phyloP scores from a whole-genome alignment of 1,284 basidiomycete species.

The Microbotryum scabiosae region DNA sequence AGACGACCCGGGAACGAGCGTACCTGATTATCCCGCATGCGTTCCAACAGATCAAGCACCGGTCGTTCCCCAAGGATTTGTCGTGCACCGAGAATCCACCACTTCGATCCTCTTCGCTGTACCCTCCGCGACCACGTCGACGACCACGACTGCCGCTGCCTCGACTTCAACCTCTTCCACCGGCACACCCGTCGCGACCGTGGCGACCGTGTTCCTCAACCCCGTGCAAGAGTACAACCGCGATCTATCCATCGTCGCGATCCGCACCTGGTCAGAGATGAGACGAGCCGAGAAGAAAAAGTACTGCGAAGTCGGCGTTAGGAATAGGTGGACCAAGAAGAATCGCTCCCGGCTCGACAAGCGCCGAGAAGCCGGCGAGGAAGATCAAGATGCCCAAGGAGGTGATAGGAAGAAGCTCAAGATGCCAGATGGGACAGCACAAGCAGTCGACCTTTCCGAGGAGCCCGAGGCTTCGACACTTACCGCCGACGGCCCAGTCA shows the following conservation, averaged over 20 bases:
- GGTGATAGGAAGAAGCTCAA: conserved; percentile 24
- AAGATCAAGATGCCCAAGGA: conserved; percentile 12
- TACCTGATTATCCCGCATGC: too few relatives aligned
- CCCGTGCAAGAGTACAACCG: conserved; percentile 98
- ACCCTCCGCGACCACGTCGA: not conserved
- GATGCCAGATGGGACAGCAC: conserved; percentile 20
- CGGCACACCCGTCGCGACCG: not conserved
- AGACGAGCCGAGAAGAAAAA: conserved; percentile 58
- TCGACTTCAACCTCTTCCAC: not conserved
- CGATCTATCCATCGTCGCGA: conserved; percentile 82
- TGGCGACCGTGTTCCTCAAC: conserved; percentile 65
- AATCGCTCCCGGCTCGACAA: conserved; percentile 7
- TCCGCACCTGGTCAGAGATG: conserved; percentile 72
- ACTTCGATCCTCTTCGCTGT: conserved; percentile 29
- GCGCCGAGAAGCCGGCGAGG: conserved; percentile 2
- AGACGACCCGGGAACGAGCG: too few relatives aligned
- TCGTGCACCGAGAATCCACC: conserved; percentile 24
- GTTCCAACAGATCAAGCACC: not conserved
- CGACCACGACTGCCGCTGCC: not conserved
- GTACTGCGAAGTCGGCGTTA: conserved; percentile 47
- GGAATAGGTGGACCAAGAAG: conserved; percentile 40
- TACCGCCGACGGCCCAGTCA: not conserved
- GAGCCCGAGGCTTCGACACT: not conserved
- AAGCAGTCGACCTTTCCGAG: not conserved
- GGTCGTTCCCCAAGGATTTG: conserved; percentile 12